Evolutionary conservation across 108 stramenopile species (phyloP).

Genomic region (Skeletonema menzelii): DNA sequence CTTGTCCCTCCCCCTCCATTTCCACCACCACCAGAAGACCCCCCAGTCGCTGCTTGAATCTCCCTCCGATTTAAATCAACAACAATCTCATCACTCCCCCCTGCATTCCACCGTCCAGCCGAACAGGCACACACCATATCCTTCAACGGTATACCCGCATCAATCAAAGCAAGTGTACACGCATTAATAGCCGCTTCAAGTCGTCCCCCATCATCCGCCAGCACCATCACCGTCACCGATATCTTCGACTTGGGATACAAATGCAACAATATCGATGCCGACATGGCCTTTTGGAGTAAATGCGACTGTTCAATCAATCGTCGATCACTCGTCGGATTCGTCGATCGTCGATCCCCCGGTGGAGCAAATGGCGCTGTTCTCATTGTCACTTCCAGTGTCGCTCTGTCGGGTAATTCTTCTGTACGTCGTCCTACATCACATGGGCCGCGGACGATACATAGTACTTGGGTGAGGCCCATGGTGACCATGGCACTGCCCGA

Average conservation of each 20-base stretch:
- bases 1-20: constrained; percentile 56
- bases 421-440: constrained; percentile 66
- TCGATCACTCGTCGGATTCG: constrained; percentile 75
- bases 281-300: constrained; percentile 71
- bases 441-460: constrained; percentile 66
- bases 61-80: constrained; percentile 84
- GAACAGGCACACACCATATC: constrained; percentile 86
- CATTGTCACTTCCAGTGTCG: constrained; percentile 71
- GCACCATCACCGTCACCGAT: constrained; percentile 60
- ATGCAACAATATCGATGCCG: constrained; percentile 76
- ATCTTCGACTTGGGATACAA: constrained; percentile 82
- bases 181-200: constrained; percentile 87
- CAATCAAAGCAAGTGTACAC: constrained; percentile 75
- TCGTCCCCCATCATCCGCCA: constrained; percentile 88
- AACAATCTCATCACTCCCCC: constrained; percentile 59
- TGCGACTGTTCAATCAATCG: constrained; percentile 78
- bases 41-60: constrained; percentile 46
- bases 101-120: constrained; percentile 65
- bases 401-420: constrained; percentile 78
- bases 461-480: constrained; percentile 83
- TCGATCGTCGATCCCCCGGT: constrained; percentile 65
- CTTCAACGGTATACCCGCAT: constrained; percentile 83
- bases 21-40: constrained; percentile 36
- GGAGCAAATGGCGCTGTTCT: constrained; percentile 71
- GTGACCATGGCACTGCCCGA: constrained; percentile 74